These are phyloP conservation scores for Aspergillus sp. DNA, from an alignment of 2,329 filamentous ascomycete species.

Conservation along the genomic window DNA sequence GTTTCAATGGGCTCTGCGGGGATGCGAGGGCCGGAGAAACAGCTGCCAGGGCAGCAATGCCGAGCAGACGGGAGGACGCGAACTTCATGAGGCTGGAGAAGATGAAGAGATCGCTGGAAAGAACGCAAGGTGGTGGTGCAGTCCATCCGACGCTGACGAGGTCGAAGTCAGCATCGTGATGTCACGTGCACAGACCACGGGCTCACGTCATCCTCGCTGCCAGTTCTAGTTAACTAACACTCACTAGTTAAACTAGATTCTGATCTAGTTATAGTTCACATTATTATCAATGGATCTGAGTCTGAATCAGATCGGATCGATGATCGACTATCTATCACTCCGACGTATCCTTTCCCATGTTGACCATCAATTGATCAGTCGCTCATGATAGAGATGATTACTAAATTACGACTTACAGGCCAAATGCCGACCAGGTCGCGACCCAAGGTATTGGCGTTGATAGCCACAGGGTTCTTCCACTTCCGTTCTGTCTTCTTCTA, in stretches of 20 bases:
- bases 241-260: no score
- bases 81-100: constrained; percentile 8
- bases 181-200: neutral
- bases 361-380: neutral
- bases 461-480: neutral
- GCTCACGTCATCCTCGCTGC: neutral
- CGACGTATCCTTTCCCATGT: no score
- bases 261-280: no score
- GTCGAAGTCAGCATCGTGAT: neutral
- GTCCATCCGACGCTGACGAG: neutral
- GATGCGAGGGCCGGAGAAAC: constrained; percentile 32
- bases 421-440: no score
- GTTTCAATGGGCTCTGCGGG: constrained; percentile 15
- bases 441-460: no score
- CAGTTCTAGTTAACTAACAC: no score
- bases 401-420: neutral
- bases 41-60: constrained; percentile 16
- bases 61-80: constrained; percentile 17
- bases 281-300: no score
- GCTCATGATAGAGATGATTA: neutral
- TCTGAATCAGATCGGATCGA: no score
- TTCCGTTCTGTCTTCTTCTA: neutral
- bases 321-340: no score
- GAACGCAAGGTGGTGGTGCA: neutral
- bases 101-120: neutral